Percentiles rank a stretch among this genome's conserved stretches.
Conservation (phyloP, 208 protist species). For the Sergeia podlipaevii region DNA sequence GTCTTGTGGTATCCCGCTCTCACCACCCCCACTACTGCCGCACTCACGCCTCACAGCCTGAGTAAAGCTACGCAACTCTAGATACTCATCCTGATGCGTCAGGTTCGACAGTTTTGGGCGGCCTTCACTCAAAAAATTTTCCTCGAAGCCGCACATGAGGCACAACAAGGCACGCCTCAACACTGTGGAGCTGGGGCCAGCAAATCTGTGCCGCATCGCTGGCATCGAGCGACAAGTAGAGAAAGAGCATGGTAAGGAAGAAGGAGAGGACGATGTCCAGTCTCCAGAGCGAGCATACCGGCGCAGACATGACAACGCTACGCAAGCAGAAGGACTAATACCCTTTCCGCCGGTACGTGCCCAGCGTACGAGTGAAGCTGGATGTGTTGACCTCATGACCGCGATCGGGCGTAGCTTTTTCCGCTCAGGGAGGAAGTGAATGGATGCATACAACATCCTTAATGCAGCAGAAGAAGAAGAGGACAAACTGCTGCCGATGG, state of each 20-base stretch:
- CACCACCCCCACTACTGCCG: background rate
- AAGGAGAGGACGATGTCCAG: background rate
- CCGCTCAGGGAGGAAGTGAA: slow-evolving; percentile 54
- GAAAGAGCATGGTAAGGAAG: background rate
- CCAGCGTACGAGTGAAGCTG: slow-evolving; percentile 8
- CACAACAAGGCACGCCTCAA: slow-evolving; percentile 46
- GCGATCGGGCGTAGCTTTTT: slow-evolving; percentile 77
- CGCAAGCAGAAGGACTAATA: background rate
- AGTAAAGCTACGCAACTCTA: slow-evolving; percentile 60
- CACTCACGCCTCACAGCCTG: slow-evolving; percentile 14
- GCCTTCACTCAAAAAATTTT: slow-evolving; percentile 20
- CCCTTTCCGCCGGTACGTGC: too few relatives aligned
- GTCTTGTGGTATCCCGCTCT: background rate
- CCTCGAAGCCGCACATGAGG: slow-evolving; percentile 42
- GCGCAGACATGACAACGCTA: slow-evolving; percentile 1
- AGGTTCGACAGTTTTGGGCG: slow-evolving; percentile 29
- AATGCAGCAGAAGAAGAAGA: background rate
- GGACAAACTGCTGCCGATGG: slow-evolving; percentile 1
- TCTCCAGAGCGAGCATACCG: slow-evolving; percentile 11
- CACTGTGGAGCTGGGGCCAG: slow-evolving; percentile 11
- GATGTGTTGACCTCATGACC: slow-evolving; percentile 17
- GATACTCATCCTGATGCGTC: slow-evolving; percentile 56
- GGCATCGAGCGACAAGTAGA: background rate
- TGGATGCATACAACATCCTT: slow-evolving; percentile 38
- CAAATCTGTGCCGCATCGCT: too few relatives aligned